phyloP scores from a whole-genome alignment of 108 stramenopile species.

The Skeletonema marinoi region DNA sequence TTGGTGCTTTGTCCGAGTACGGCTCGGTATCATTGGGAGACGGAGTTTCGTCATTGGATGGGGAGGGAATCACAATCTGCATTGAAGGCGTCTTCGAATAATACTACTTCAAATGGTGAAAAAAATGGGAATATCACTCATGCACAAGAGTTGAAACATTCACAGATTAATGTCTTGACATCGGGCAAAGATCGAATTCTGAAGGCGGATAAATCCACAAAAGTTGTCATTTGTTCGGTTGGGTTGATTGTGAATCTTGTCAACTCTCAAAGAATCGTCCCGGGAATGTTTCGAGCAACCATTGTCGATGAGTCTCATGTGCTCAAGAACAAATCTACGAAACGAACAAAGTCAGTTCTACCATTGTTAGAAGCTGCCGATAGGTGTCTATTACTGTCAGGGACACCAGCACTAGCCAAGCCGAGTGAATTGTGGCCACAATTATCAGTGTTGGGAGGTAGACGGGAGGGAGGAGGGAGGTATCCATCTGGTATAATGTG shows the following conservation, averaged over 20 bases:
- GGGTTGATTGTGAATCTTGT: conserved; percentile 75
- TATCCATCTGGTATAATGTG: conserved; percentile 62
- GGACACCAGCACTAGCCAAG: conserved; percentile 95
- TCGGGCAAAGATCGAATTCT: conserved; percentile 63
- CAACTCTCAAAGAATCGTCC: conserved; percentile 43
- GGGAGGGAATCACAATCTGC: conserved; percentile 36
- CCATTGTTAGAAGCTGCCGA: conserved; percentile 80
- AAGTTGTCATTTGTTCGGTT: conserved; percentile 85
- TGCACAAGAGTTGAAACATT: conserved; percentile 29
- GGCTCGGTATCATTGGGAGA: conserved; percentile 95
- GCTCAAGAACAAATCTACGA: conserved; percentile 86
- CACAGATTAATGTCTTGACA: conserved; percentile 77
- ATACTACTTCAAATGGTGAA: background rate
- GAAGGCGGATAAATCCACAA: conserved; percentile 42
- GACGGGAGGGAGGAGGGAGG: conserved; percentile 20
- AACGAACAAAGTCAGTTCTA: conserved; percentile 78
- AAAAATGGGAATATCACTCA: background rate
- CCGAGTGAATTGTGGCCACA: conserved; percentile 96
- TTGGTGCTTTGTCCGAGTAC: conserved; percentile 90
- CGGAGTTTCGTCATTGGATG: conserved; percentile 89
- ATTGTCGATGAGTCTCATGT: conserved; percentile 98
- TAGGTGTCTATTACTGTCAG: conserved; percentile 88
- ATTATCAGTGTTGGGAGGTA: conserved; percentile 78
- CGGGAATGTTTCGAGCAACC: conserved; percentile 81
- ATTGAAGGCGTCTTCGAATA: conserved; percentile 21